Percentiles rank a stretch among this genome's conserved stretches.
Evolutionary conservation across 1,284 basidiomycete genomes (phyloP).

Genomic region (Cystobasidium pallidum): DNA sequence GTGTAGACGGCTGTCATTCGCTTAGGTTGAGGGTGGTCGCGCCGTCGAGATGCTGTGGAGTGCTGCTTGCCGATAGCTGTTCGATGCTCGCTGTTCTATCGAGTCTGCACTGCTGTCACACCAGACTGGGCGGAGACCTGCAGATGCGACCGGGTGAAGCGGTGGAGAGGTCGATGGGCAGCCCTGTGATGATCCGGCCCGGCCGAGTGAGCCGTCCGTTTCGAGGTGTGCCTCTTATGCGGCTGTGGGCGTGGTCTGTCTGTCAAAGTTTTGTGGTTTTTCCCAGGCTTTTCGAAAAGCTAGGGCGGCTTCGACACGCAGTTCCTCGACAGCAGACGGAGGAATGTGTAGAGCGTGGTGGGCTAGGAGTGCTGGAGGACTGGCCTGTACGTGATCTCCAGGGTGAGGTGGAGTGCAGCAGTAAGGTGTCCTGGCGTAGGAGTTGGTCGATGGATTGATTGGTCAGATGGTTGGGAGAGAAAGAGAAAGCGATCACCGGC

Average conservation of each 20-base stretch:
- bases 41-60: background rate
- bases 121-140: too few relatives aligned
- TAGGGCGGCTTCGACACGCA: slow-evolving; percentile 23
- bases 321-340: slow-evolving; percentile 26
- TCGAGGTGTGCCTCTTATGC: slow-evolving; percentile 11
- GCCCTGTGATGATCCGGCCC: background rate
- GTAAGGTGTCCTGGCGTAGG: too few relatives aligned
- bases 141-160: too few relatives aligned
- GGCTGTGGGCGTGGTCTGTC: too few relatives aligned
- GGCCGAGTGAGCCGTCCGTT: slow-evolving; percentile 4
- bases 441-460: background rate
- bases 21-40: background rate
- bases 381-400: background rate
- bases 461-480: slow-evolving; percentile 1
- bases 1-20: slow-evolving; percentile 40
- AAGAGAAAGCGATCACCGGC: slow-evolving; percentile 1
- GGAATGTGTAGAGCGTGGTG: slow-evolving; percentile 24
- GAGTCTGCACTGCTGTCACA: too few relatives aligned
- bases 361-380: background rate
- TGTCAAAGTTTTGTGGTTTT: too few relatives aligned
- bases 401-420: background rate
- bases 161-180: too few relatives aligned
- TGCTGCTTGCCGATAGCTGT: background rate
- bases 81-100: too few relatives aligned
- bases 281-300: background rate